A percentile compares a stretch with the other conserved stretches of the same genome.
phyloP scores from a whole-genome alignment of 805 yeast genomes.

The Barnettozyma populi region DNA sequence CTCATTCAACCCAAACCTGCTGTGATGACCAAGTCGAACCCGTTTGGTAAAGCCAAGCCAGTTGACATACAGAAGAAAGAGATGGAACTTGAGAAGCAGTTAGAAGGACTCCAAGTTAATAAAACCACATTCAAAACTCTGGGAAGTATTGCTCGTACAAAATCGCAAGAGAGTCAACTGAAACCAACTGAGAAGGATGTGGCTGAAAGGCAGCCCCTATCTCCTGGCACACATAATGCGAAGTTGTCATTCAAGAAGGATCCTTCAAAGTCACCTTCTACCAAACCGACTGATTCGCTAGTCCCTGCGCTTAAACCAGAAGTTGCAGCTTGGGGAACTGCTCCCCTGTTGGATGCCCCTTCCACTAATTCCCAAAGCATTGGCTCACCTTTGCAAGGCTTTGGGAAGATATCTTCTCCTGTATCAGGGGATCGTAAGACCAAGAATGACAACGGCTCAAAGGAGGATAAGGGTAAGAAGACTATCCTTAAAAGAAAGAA shows the following conservation, averaged over 20 bases:
- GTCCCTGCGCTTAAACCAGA: conserved; percentile 3
- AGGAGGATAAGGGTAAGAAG: conserved; percentile 5
- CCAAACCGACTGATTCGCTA: neutral
- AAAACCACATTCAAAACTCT: conserved; percentile 33
- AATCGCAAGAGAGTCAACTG: conserved; percentile 2
- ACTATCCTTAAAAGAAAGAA: conserved; percentile 11
- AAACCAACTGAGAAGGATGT: neutral
- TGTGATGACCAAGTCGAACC: conserved; percentile 44
- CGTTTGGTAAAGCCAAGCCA: conserved; percentile 84
- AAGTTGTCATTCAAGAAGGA: conserved; percentile 2
- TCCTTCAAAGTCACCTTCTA: conserved; percentile 1
- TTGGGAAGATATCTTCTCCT: conserved; percentile 2
- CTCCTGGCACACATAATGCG: neutral
- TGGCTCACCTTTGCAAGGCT: conserved; percentile 3
- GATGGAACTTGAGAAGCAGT: conserved; percentile 52
- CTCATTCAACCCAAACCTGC: conserved; percentile 18
- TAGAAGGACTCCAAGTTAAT: conserved; percentile 38
- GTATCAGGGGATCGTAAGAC: neutral
- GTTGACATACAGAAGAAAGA: conserved; percentile 68
- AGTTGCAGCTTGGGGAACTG: neutral
- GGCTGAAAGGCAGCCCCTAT: neutral
- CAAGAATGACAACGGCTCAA: neutral
- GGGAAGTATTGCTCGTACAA: conserved; percentile 12
- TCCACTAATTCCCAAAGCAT: neutral
- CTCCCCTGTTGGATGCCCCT: neutral